Evolutionary conservation across 805 yeast genomes (phyloP).

Genomic region (Candida maesae): DNA sequence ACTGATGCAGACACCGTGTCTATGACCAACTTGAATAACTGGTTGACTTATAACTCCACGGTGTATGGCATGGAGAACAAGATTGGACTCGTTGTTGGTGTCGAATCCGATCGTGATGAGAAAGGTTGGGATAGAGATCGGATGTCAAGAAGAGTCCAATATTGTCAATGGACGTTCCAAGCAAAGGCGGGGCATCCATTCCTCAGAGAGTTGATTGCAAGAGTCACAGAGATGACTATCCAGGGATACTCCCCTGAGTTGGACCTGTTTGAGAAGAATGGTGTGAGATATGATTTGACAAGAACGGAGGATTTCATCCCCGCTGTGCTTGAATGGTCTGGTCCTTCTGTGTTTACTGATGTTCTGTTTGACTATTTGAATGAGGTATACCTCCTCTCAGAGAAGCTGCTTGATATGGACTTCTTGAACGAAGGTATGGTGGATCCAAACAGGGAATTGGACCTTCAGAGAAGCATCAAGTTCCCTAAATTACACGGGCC

Average conservation of each 20-base stretch:
- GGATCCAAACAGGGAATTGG: slow-evolving; percentile 14
- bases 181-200: slow-evolving; percentile 60
- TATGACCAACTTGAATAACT: slow-evolving; percentile 50
- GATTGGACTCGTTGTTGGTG: slow-evolving; percentile 50
- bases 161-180: slow-evolving; percentile 59
- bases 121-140: slow-evolving; percentile 47
- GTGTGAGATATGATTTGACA: slow-evolving; percentile 33
- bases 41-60: slow-evolving; percentile 41
- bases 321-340: slow-evolving; percentile 54
- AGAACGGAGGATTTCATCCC: slow-evolving; percentile 49
- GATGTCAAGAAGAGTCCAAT: slow-evolving; percentile 50
- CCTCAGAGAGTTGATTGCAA: slow-evolving; percentile 49
- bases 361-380: slow-evolving; percentile 35
- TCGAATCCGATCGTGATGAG: slow-evolving; percentile 49
- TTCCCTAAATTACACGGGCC: slow-evolving; percentile 8
- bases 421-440: slow-evolving; percentile 10
- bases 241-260: slow-evolving; percentile 33
- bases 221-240: slow-evolving; percentile 48
- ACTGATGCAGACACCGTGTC: slow-evolving; percentile 58
- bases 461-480: slow-evolving; percentile 7
- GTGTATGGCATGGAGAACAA: slow-evolving; percentile 25
- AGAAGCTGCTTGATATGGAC: slow-evolving; percentile 3
- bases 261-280: slow-evolving; percentile 19
- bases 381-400: slow-evolving; percentile 9
- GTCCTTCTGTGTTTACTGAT: slow-evolving; percentile 49